Percentiles rank a stretch among this genome's conserved stretches.
Evolutionary conservation across 2,329 filamentous ascomycete species (phyloP).

Genomic region (Fusarium sp.): DNA sequence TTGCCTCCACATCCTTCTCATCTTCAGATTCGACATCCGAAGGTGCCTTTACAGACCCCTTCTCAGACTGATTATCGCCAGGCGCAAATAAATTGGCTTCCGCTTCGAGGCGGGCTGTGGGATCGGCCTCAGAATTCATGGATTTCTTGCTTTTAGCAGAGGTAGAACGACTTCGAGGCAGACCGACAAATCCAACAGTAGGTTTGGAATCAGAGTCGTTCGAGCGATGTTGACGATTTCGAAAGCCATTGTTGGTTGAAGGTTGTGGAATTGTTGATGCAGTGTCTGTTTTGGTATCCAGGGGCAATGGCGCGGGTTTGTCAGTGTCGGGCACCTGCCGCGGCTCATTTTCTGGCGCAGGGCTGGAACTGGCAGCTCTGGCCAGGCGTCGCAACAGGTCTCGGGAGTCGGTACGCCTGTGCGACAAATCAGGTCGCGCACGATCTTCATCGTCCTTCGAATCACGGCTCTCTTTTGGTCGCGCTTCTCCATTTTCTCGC

Average conservation of each 20-base stretch:
- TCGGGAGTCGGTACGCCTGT: slow-evolving; percentile 55
- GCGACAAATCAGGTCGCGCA: slow-evolving; percentile 31
- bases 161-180: slow-evolving; percentile 56
- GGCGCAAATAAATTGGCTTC: slow-evolving; percentile 68
- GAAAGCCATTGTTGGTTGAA: slow-evolving; percentile 29
- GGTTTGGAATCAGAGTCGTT: slow-evolving; percentile 49
- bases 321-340: slow-evolving; percentile 31
- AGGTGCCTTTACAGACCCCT: slow-evolving; percentile 62
- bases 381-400: slow-evolving; percentile 63
- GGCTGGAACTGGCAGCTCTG: slow-evolving; percentile 59
- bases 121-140: slow-evolving; percentile 63
- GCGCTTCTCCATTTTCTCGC: slow-evolving; percentile 24
- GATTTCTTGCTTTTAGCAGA: slow-evolving; percentile 61
- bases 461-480: slow-evolving; percentile 3
- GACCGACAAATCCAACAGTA: slow-evolving; percentile 60
- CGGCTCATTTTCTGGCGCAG: slow-evolving; percentile 48
- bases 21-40: slow-evolving; percentile 54
- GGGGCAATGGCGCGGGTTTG: slow-evolving; percentile 13
- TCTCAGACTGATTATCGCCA: slow-evolving; percentile 65
- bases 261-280: slow-evolving; percentile 30
- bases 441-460: slow-evolving; percentile 22
- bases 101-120: slow-evolving; percentile 66
- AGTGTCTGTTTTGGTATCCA: slow-evolving; percentile 32
- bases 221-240: slow-evolving; percentile 18
- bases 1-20: slow-evolving; percentile 54